Conservation (phyloP, 2,329 filamentous ascomycete species). For the Colletotrichum cordylinicola region DNA sequence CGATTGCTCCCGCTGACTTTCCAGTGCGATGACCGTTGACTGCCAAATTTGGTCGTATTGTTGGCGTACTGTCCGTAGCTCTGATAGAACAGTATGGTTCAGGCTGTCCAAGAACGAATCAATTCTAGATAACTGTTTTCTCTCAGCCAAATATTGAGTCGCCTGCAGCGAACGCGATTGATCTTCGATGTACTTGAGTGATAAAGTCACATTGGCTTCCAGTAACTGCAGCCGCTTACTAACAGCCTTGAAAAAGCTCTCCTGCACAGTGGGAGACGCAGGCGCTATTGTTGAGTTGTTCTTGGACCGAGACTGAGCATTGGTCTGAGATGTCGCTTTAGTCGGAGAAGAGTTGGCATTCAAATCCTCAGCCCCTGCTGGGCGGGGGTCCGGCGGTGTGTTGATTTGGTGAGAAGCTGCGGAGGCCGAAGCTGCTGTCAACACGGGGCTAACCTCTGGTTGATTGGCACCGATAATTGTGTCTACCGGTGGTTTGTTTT, state of each 20-base stretch:
- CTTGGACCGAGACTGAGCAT: constrained; percentile 37
- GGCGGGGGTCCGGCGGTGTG: not conserved
- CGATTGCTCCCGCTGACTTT: constrained; percentile 85
- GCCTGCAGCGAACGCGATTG: constrained; percentile 91
- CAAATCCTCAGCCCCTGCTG: not conserved
- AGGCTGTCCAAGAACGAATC: constrained; percentile 81
- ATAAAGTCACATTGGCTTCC: constrained; percentile 91
- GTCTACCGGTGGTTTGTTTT: not conserved
- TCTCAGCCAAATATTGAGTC: constrained; percentile 85
- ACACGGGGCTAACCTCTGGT: not conserved
- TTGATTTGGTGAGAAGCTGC: not conserved
- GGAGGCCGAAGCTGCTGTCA: not conserved
- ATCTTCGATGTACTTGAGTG: constrained; percentile 94
- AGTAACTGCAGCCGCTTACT: constrained; percentile 91
- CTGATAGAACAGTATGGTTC: constrained; percentile 86
- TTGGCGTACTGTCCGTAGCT: constrained; percentile 77
- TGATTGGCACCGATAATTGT: not conserved
- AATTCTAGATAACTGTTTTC: constrained; percentile 84
- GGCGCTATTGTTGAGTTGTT: constrained; percentile 47
- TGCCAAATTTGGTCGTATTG: constrained; percentile 98
- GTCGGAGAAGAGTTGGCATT: constrained; percentile 20
- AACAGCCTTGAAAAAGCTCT: constrained; percentile 97
- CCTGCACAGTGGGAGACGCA: constrained; percentile 84
- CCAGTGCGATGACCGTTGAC: constrained; percentile 89
- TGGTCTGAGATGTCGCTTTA: constrained; percentile 32